phyloP scores from a whole-genome alignment of 1,284 basidiomycete genomes.

The Ganoderma lingzhi region DNA sequence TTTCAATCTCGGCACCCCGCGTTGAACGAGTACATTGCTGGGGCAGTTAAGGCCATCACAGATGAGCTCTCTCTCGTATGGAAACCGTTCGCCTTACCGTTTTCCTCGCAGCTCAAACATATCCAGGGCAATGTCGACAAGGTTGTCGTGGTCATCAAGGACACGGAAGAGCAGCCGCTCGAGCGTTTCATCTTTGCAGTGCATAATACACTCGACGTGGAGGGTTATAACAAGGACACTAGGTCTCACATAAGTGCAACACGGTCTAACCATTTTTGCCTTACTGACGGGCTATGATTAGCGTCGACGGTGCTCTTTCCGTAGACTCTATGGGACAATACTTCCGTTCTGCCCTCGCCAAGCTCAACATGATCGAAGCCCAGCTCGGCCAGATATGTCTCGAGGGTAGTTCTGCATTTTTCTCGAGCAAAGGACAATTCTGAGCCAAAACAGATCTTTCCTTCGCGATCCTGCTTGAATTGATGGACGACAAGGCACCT shows the following conservation, averaged over 20 bases:
- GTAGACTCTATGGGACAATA: slow-evolving; percentile 73
- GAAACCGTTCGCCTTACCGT: slow-evolving; percentile 8
- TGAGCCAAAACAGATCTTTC: slow-evolving; percentile 61
- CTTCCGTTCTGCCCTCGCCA: slow-evolving; percentile 87
- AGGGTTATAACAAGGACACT: slow-evolving; percentile 68
- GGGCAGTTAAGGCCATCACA: slow-evolving; percentile 76
- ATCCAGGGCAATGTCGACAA: slow-evolving; percentile 75
- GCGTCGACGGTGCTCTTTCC: slow-evolving; percentile 76
- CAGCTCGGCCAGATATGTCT: slow-evolving; percentile 70
- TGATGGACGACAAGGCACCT: slow-evolving; percentile 74
- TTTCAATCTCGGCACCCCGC: slow-evolving; percentile 92
- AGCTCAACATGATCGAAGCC: slow-evolving; percentile 83
- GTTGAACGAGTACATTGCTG: slow-evolving; percentile 88
- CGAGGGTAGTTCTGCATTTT: slow-evolving; percentile 48
- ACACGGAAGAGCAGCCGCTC: slow-evolving; percentile 76
- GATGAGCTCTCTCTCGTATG: slow-evolving; percentile 77
- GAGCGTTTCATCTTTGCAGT: slow-evolving; percentile 86
- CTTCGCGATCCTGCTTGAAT: slow-evolving; percentile 86
- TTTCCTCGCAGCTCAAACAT: slow-evolving; percentile 20
- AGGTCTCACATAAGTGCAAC: slow-evolving; percentile 49
- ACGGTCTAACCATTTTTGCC: too few relatives aligned
- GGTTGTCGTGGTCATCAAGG: slow-evolving; percentile 82
- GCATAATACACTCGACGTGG: slow-evolving; percentile 74
- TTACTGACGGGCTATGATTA: slow-evolving; percentile 37
- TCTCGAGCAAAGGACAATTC: too few relatives aligned